These are phyloP conservation scores for Pleodorina starrii DNA, from an alignment of 139 green algal species.

Conservation along the genomic window DNA sequence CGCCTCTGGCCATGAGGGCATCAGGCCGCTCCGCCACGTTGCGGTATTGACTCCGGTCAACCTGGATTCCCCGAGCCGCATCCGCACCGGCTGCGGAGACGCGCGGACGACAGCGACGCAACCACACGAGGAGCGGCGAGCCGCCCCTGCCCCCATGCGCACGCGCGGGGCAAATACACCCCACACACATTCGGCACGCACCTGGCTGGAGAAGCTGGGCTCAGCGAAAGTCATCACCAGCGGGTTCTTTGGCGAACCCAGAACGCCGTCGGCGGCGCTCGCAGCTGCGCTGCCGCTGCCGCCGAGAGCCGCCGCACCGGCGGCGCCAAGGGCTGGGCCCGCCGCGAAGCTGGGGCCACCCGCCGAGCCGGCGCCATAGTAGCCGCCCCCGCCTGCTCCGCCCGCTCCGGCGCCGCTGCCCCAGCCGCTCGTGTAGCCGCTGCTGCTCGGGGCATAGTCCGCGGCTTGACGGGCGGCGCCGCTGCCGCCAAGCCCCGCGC, in stretches of 20 bases:
- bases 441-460: conserved; percentile 32
- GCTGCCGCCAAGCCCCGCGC: background rate
- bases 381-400: background rate
- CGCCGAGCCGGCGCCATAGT: background rate
- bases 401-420: background rate
- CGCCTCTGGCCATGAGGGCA: no score
- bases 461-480: conserved; percentile 2
- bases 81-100: no score
- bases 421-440: conserved; percentile 9
- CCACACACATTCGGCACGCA: no score
- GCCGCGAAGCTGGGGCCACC: conserved; percentile 23
- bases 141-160: no score
- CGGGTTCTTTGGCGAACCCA: conserved; percentile 81
- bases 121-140: no score
- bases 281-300: conserved; percentile 42
- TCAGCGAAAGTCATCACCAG: conserved; percentile 80
- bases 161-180: no score
- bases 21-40: no score
- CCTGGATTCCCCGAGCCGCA: no score
- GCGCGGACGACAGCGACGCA: no score
- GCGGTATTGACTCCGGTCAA: no score
- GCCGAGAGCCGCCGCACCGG: conserved; percentile 12
- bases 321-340: conserved; percentile 44
- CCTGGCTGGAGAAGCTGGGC: conserved; percentile 63
- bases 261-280: conserved; percentile 16